Evolutionary conservation across 192 early-diverging fungal genomes (phyloP), one percentile per base, ranked within the genome.

Genomic region (Pecoramyces ruminantium): DNA sequence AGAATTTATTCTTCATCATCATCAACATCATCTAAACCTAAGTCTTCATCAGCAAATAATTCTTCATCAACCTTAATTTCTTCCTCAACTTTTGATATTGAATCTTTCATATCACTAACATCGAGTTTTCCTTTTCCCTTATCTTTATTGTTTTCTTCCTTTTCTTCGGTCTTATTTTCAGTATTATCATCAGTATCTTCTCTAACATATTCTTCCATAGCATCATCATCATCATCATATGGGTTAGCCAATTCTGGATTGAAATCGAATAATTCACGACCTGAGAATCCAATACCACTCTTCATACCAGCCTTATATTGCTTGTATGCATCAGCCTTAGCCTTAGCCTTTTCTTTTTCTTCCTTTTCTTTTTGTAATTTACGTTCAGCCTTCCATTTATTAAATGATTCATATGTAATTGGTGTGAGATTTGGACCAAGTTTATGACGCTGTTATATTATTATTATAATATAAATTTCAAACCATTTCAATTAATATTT

Each of bases 191-290:
- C 91, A 84, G 82, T 93, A 86, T 67, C 51, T 67, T 67, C 51
- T 67, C 51, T 67, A 83, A 94, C 94, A 81, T 96, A 94, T n/a
- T 88, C 89, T 79, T 94, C 93, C 86, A 88, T 88, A 58, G 91
- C 93, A 79, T 89, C 94, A 28, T 86, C 84, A 51, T 94, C 95
- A 28, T 92, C 94, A 29, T 89, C 88, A 29, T 82, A 84, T 58
- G 87, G 90, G 9, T 87, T 86, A 77, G 93, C 94, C 86, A 91
- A 89, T 29, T 95, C 93, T 25, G 96, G 96, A 86, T 98, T 98
- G 87, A 98, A 99, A 81, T 96, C 94, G 87, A 99, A 99, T 84
- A 95, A 88, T 86, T 99, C 96, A 81, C 93, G 93, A 81, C 98
- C 98, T 78, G 96, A 97, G 81, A 90, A 89, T 30, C 84, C 81